These are phyloP conservation scores for Dendrobium catenatum DNA, from an alignment of 106 monocot species.

Conservation along the genomic window DNA sequence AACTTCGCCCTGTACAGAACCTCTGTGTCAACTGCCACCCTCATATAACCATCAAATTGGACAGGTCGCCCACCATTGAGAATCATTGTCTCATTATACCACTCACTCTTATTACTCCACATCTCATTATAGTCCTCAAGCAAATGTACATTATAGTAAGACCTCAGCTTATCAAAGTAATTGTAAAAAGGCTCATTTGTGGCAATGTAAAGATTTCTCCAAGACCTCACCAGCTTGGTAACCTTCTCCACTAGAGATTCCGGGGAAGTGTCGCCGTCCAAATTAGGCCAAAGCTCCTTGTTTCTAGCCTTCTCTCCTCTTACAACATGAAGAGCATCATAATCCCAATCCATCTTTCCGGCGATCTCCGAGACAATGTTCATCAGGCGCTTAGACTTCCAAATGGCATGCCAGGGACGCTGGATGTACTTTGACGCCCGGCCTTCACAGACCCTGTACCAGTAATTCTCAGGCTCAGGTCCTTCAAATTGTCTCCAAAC, in stretches of 20 bases:
- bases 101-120: slow-evolving; percentile 82
- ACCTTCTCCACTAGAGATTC: slow-evolving; percentile 48
- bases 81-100: slow-evolving; percentile 71
- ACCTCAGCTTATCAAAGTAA: slow-evolving; percentile 80
- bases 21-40: slow-evolving; percentile 78
- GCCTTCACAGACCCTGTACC: slow-evolving; percentile 95
- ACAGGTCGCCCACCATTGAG: slow-evolving; percentile 68
- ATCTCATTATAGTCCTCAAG: slow-evolving; percentile 79
- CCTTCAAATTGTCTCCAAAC: slow-evolving; percentile 86
- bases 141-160: slow-evolving; percentile 62
- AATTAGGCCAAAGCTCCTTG: slow-evolving; percentile 69
- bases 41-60: slow-evolving; percentile 93
- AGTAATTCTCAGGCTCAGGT: slow-evolving; percentile 78
- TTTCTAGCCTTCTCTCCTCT: slow-evolving; percentile 83
- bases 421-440: slow-evolving; percentile 69
- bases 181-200: slow-evolving; percentile 71
- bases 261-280: slow-evolving; percentile 72
- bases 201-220: slow-evolving; percentile 78
- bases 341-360: slow-evolving; percentile 86
- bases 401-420: slow-evolving; percentile 77
- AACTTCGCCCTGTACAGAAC: slow-evolving; percentile 85
- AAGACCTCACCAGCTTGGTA: slow-evolving; percentile 49
- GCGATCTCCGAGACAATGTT: slow-evolving; percentile 81
- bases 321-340: slow-evolving; percentile 73
- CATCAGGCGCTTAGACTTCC: slow-evolving; percentile 82